These are phyloP conservation scores for Filosporella fistucella DNA, from an alignment of 495 filamentous ascomycete genomes.

Conservation along the genomic window DNA sequence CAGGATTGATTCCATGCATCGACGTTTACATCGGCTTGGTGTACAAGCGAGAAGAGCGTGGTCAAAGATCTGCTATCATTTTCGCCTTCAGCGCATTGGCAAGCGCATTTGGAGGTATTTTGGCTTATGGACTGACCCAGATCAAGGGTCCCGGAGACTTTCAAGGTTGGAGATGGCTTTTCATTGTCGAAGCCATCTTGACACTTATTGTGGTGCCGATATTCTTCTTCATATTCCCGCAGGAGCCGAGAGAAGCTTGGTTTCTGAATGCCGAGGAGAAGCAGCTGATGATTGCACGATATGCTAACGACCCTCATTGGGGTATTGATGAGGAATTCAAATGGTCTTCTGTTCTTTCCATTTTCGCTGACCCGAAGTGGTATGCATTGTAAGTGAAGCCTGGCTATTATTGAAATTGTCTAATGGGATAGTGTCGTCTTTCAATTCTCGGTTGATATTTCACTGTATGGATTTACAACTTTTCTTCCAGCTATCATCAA, in stretches of 20 bases:
- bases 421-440: constrained; percentile 28
- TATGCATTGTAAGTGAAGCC: constrained; percentile 11
- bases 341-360: constrained; percentile 55
- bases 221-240: constrained; percentile 48
- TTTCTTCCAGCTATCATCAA: constrained; percentile 83
- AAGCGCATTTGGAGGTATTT: constrained; percentile 51
- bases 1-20: constrained; percentile 60
- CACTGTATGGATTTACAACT: constrained; percentile 81
- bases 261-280: constrained; percentile 47
- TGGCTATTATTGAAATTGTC: no score
- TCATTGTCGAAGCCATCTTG: constrained; percentile 47
- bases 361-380: constrained; percentile 15
- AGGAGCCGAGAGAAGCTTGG: constrained; percentile 44
- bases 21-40: constrained; percentile 51
- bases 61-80: constrained; percentile 49
- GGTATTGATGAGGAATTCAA: constrained; percentile 55
- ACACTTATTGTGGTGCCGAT: constrained; percentile 40
- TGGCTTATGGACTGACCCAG: constrained; percentile 51
- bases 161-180: constrained; percentile 36
- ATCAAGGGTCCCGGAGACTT: constrained; percentile 43
- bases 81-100: constrained; percentile 49
- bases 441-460: constrained; percentile 56
- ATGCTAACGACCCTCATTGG: constrained; percentile 49
- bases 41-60: constrained; percentile 54
- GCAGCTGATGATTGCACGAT: constrained; percentile 33